These are phyloP conservation scores for Tricholoma terreum DNA, from an alignment of 768 basidiomycete genomes.

Conservation along the genomic window DNA sequence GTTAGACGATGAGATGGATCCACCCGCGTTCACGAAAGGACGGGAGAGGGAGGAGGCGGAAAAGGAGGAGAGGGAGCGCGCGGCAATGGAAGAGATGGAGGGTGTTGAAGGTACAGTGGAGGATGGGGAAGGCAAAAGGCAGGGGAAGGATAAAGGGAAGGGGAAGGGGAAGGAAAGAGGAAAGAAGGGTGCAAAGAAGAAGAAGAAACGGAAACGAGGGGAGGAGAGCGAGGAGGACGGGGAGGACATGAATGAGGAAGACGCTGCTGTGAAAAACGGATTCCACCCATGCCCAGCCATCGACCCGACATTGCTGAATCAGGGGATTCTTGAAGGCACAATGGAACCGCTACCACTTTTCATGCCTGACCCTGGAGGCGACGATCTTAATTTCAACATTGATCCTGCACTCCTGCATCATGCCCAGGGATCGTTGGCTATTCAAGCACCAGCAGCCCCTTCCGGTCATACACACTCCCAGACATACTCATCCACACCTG, in stretches of 20 bases:
- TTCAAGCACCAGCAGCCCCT: constrained; percentile 6
- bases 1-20: constrained; percentile 90
- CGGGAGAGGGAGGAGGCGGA: constrained; percentile 66
- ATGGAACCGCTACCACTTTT: constrained; percentile 40
- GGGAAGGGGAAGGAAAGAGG: constrained; percentile 31
- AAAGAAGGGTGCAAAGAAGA: constrained; percentile 33
- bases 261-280: constrained; percentile 11
- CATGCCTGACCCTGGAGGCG: constrained; percentile 42
- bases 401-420: constrained; percentile 49
- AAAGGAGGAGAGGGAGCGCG: constrained; percentile 37
- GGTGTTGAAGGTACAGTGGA: constrained; percentile 20
- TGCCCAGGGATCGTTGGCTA: neutral
- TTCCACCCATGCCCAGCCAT: constrained; percentile 31
- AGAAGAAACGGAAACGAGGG: constrained; percentile 37
- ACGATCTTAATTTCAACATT: constrained; percentile 44
- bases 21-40: constrained; percentile 82
- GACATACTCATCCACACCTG: constrained; percentile 29
- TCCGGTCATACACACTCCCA: constrained; percentile 6
- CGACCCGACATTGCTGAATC: constrained; percentile 57
- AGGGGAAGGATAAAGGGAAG: constrained; percentile 23
- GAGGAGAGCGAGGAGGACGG: constrained; percentile 35
- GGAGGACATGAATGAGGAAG: constrained; percentile 25
- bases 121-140: constrained; percentile 25
- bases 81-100: constrained; percentile 25
- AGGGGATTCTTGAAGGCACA: constrained; percentile 66